Conservation (phyloP, 108 stramenopile species). For the Chaetoceros muelleri region DNA sequence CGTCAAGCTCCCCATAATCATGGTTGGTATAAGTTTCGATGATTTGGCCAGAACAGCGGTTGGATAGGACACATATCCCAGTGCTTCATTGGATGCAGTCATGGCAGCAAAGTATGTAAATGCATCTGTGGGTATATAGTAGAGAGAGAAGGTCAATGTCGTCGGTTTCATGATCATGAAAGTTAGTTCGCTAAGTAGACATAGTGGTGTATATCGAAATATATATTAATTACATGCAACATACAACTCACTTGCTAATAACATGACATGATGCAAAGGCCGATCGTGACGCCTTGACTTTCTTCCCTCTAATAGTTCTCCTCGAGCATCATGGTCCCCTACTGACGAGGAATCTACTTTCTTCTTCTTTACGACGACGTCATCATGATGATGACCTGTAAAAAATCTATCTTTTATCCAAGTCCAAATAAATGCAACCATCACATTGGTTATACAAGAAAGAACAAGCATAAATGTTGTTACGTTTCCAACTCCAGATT, state of each 20-base stretch:
- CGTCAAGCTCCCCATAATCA: slow-evolving; percentile 64
- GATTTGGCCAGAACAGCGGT: slow-evolving; percentile 88
- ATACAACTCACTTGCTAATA: too few species aligned
- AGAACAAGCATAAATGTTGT: slow-evolving; percentile 57
- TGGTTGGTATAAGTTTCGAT: slow-evolving; percentile 91
- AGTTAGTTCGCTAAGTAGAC: too few species aligned
- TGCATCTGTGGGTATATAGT: too few species aligned
- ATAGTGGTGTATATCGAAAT: too few species aligned
- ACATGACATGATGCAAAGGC: background rate
- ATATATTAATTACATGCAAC: too few species aligned
- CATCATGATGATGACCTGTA: too few species aligned
- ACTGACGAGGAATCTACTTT: too few species aligned
- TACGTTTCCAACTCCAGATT: slow-evolving; percentile 30
- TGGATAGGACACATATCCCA: slow-evolving; percentile 83
- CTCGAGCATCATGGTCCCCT: too few species aligned
- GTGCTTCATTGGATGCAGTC: slow-evolving; percentile 63
- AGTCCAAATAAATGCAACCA: slow-evolving; percentile 53
- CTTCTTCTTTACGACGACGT: too few species aligned
- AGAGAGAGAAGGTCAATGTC: too few species aligned
- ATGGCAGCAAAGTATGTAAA: slow-evolving; percentile 65
- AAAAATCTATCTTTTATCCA: slow-evolving; percentile 12
- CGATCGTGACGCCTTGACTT: background rate
- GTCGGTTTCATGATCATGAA: too few species aligned
- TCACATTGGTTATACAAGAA: slow-evolving; percentile 43
- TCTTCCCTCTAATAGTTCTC: too few species aligned